Evolutionary conservation across 202 grass and related monocot species (phyloP).

Genomic region (Hordeum pubiflorum): DNA sequence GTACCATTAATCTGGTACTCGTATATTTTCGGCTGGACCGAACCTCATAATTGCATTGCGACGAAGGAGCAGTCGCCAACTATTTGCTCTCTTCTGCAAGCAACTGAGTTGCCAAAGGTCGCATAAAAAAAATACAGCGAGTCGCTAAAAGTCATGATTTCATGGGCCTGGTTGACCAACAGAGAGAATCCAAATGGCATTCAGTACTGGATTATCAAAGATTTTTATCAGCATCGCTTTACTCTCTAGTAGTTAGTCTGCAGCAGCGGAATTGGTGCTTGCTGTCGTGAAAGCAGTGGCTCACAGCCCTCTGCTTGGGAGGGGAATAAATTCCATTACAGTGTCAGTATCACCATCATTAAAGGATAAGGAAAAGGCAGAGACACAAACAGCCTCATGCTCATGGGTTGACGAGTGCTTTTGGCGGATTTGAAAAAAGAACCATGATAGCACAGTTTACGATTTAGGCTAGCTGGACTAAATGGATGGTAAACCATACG

Average conservation of each 20-base stretch:
- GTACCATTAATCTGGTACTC: background rate
- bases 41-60: background rate
- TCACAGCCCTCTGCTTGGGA: background rate
- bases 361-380: background rate
- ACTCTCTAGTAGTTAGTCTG: conserved; percentile 6
- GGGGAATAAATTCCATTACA: conserved; percentile 27
- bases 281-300: conserved; percentile 24
- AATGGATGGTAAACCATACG: background rate
- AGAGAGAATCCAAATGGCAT: background rate
- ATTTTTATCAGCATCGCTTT: background rate
- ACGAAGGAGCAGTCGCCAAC: background rate
- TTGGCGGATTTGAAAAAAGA: background rate
- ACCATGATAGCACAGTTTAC: background rate
- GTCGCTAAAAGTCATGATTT: background rate
- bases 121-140: background rate
- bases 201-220: background rate
- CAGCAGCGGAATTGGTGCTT: background rate
- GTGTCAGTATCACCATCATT: background rate
- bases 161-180: background rate
- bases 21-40: background rate
- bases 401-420: background rate
- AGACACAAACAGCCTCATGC: background rate
- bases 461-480: background rate
- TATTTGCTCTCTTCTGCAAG: conserved; percentile 4
- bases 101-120: background rate